Evolutionary conservation across 73 alveolate species (phyloP).

Genomic region (Paramecium tetraurelia): DNA sequence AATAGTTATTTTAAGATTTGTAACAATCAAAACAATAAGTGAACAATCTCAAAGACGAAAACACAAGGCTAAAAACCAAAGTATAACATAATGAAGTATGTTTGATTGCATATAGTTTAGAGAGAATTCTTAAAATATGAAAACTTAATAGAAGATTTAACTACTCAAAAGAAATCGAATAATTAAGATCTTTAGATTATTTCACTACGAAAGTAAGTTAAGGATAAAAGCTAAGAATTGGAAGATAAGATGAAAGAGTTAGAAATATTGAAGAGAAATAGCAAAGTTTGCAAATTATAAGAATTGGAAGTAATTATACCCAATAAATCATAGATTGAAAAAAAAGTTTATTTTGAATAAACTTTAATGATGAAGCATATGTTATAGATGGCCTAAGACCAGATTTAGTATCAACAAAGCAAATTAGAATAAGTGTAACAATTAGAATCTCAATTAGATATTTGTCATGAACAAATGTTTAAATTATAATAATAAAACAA

Average conservation of each 20-base stretch:
- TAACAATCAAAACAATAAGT: not conserved
- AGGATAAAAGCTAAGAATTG: not conserved
- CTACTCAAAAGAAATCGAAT: not conserved
- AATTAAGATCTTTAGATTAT: not conserved
- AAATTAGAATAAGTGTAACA: not conserved
- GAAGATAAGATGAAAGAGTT: not conserved
- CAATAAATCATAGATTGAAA: not conserved
- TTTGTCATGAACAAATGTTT: not conserved
- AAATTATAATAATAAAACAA: not conserved
- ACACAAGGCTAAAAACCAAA: not conserved
- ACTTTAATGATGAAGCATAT: constrained; percentile 17
- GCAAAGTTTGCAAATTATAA: constrained; percentile 4
- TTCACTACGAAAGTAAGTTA: not conserved
- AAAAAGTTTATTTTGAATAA: constrained; percentile 1
- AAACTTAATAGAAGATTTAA: constrained; percentile 2
- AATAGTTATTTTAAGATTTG: not conserved
- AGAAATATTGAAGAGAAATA: not conserved
- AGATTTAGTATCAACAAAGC: not conserved
- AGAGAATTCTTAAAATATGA: not conserved
- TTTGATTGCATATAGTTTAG: not conserved
- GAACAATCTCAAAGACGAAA: not conserved
- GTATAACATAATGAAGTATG: constrained; percentile 18
- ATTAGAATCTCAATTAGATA: not conserved
- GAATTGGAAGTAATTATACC: not conserved
- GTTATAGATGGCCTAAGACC: constrained; percentile 2